Evolutionary conservation across 169 alveolate species (phyloP), one percentile per base, ranked within the genome.

Genomic region (Plasmodium falciparum): DNA sequence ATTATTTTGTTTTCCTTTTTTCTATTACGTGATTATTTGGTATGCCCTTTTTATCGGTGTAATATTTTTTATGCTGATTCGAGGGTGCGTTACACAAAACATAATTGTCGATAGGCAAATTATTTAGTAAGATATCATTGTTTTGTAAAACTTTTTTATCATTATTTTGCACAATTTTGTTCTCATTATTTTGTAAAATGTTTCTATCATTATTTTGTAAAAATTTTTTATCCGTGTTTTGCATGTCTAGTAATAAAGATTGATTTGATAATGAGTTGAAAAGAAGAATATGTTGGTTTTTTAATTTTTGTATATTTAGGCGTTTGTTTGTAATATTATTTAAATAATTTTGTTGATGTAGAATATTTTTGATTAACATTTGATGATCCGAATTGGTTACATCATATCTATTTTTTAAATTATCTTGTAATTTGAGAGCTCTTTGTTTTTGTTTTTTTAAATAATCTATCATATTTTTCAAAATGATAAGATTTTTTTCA

Each of bases 261-360:
- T 83, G 83, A 9, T 83, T 83, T 0, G 74, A 12, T 8, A 83
- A 63, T 1, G 91, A 58, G 15, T 83, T 83, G 22, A 83, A 83
- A 0, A 69, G 29, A 9, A 83, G 29, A 4, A 83, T 45, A 49
- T 83, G 54, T 15, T 83, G 86, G 43, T 83, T 83, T 58, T 83
- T 83, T 17, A 83, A 15, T 39, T 83, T 83, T 62, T 83, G 75
- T 11, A 70, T 3, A 58, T 83, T 71, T n/a, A 83, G 45, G 9
- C 91, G 83, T 22, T 83, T 83, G 12, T 70, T 71, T 4, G 73
- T 58, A 69, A 83, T 83, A 5, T 39, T 71, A 33, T 83, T 83
- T 39, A 83, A 45, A 58, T 83, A 58, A 83, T 83, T 83, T 62
- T 83, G 91, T 83, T 83, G 83, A 26, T 83, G 86, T 0, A 83